These are phyloP conservation scores for Xerocomellus amylosporus DNA, from an alignment of 768 basidiomycete species.

Conservation along the genomic window DNA sequence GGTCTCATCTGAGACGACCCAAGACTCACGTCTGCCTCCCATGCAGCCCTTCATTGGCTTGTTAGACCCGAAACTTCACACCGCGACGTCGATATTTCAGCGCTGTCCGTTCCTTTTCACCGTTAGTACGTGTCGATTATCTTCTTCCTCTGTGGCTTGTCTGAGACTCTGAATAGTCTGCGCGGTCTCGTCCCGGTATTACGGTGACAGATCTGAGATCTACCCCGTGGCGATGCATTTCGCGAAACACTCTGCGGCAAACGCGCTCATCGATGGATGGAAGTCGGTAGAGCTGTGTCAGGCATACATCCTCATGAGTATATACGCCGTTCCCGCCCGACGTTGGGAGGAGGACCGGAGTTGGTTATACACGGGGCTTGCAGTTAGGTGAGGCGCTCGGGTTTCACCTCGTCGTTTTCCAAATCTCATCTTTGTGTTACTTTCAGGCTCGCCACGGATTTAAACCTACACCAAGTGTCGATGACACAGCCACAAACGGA, in stretches of 20 bases:
- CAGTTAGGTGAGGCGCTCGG: constrained; percentile 54
- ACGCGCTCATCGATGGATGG: constrained; percentile 77
- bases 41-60: constrained; percentile 63
- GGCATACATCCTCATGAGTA: constrained; percentile 86
- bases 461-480: constrained; percentile 76
- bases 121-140: constrained; percentile 52
- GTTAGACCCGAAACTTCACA: constrained; percentile 79
- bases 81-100: constrained; percentile 71
- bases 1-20: not conserved
- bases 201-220: constrained; percentile 74
- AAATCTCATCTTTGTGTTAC: not conserved
- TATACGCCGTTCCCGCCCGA: constrained; percentile 75
- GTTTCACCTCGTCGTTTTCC: not conserved
- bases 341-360: constrained; percentile 89
- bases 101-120: constrained; percentile 91
- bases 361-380: constrained; percentile 87
- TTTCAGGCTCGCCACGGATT: constrained; percentile 77
- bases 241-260: constrained; percentile 78
- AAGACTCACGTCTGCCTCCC: constrained; percentile 3
- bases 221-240: constrained; percentile 90
- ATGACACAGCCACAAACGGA: constrained; percentile 63
- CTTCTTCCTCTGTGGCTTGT: not conserved
- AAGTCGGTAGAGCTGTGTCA: constrained; percentile 87
- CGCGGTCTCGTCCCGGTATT: constrained; percentile 81
- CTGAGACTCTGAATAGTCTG: constrained; percentile 51